These are phyloP conservation scores for Dujonia santamariae DNA, from an alignment of 1,139 yeast genomes.

Conservation along the genomic window DNA sequence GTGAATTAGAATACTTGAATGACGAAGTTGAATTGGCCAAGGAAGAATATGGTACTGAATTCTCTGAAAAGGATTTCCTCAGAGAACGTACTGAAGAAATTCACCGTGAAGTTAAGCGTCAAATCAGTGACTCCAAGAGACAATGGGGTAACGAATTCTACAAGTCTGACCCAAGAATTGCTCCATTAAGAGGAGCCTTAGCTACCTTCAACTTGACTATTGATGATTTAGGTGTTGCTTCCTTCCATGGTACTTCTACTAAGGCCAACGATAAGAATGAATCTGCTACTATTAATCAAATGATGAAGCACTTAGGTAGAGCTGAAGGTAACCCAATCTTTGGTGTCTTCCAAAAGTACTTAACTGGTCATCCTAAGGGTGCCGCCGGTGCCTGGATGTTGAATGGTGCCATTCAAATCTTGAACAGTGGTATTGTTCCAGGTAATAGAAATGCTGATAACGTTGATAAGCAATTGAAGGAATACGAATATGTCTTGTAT, in stretches of 20 bases:
- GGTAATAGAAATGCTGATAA: conserved; percentile 99
- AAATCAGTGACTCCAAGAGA: conserved; percentile 82
- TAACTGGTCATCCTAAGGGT: conserved; percentile 99
- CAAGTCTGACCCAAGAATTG: conserved; percentile 86
- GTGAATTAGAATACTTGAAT: conserved; percentile 58
- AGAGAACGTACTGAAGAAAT: conserved; percentile 87
- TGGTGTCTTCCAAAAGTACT: conserved; percentile 98
- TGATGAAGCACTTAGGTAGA: conserved; percentile 96
- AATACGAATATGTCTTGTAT: conserved; percentile 84
- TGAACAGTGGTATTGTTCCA: conserved; percentile 92
- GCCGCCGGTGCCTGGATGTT: conserved; percentile 99
- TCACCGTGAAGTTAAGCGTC: conserved; percentile 79
- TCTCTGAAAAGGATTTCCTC: conserved; percentile 54
- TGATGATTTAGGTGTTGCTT: conserved; percentile 94
- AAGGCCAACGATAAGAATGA: conserved; percentile 98
- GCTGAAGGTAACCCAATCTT: conserved; percentile 95
- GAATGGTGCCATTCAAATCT: conserved; percentile 94
- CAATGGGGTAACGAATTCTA: conserved; percentile 97
- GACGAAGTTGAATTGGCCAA: conserved; percentile 56
- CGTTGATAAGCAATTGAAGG: conserved; percentile 77
- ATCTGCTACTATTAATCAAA: conserved; percentile 81
- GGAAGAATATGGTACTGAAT: conserved; percentile 60
- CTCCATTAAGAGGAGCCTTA: conserved; percentile 95
- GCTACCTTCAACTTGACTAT: conserved; percentile 90
- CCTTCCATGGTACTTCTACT: conserved; percentile 99